Base-by-base conservation (phyloP, 139 green algal species). In the Ettlia oleoabundans region DNA sequence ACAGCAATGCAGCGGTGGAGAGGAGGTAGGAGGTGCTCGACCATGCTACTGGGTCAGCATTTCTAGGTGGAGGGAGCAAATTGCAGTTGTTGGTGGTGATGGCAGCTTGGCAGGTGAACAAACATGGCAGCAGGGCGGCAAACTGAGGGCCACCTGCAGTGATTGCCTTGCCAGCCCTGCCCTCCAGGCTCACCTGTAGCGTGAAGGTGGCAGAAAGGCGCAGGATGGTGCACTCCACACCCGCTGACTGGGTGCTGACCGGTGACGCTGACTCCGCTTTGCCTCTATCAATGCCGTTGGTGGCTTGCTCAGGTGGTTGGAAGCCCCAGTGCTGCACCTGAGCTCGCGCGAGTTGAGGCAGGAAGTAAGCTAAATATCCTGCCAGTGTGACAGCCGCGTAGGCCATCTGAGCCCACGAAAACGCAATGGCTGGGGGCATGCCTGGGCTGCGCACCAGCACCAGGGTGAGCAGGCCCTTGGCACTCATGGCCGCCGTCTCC, bases 371-470 rank as follows among this genome's bases (percentile, higher is more conserved):
- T 22, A 40, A 64, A 64, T 95, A 94, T 3, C 88, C 88, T 3
- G 82, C 13, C 42, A 88, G 30, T 3, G 65, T 85, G 26, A 90
- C 83, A 0, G 33, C 79, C 5, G 85, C 84, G 66, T 94, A 94
- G 0, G 86, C 86, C 13, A 96, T 75, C 90, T 95, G 91, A 2
- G 87, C 86, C 22, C 77, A 76, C 2, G 86, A 91, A 61, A 97
- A 93, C 5, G 90, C 76, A 6, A 95, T 68, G 1, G 85, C 86
- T 0, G 90, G 83, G 7, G 74, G 67, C 8, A 71, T 13, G 32
- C 30, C 51, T 0, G 38, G 37, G 15, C 28, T 24, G 7, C 38
- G 35, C 66, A 97, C 77, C 71, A 95, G 86, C 22, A 63, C 43
- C 53, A 96, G 67, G 0, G 84, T 92, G 24, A 91, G 30, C n/a